Base-by-base conservation (phyloP, 805 yeast genomes). In the Isabelozyma heimii region DNA sequence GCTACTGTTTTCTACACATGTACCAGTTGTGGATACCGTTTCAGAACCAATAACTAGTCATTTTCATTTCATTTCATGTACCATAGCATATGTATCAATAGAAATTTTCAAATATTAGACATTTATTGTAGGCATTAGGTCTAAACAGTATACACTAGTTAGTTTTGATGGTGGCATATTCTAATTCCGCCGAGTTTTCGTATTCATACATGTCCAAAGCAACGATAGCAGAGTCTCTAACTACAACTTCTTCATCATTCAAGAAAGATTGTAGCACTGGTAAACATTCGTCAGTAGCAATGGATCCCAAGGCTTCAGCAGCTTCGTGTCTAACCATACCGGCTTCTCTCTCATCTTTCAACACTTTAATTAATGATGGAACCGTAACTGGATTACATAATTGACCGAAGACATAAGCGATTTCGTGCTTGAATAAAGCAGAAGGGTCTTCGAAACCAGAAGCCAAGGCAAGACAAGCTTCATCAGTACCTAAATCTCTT, bases 241-340 rank as follows among this genome's bases (percentile, higher is more conserved):
- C 99, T 38, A 94, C 99, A 49, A 77, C 81, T 59, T 89, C 97
- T 51, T 81, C 76, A 66, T 94, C 99, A 56, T 81, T 75, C 60
- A 91, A 79, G 67, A 88, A 88, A 42, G 83, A 74, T 66, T 87
- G 80, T 62, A 95, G 81, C 35, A 94, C 86, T 13, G 97, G 97
- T 55, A 92, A 77, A 37, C 92, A 96, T 50, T 92, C 97, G 61
- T 89, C 97, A 8, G 97, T 89, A 26, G 97, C 98, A 65, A 94
- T 94, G 27, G 96, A 82, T 26, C 99, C 99, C 60, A 95, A 79
- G 24, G 99, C 99, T 73, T 94, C 99, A 24, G 98, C 99, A 50
- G 98, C 99, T 74, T 94, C 99, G 66, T 94, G 99, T 73, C 99
- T 87, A 33, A 95, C 99, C 99, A 94, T 94, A 54, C 95, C 96